Evolutionary conservation across 257 asterid genomes (phyloP).

Genomic region (Coffea canephora): DNA sequence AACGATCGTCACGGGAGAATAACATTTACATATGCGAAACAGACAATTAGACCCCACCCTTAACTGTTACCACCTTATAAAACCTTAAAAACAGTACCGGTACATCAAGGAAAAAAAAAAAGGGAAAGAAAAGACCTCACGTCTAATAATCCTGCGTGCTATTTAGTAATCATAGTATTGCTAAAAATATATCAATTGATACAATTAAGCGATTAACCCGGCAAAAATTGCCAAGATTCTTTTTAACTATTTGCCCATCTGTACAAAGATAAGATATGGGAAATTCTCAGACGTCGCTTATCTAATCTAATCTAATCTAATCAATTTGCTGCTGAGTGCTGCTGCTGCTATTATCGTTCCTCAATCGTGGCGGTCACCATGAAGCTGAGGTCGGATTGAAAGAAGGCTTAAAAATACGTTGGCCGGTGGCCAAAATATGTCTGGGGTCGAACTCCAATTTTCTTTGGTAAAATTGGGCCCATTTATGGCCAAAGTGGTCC

Average conservation of each 20-base stretch:
- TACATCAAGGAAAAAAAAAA: too few species aligned
- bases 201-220: not conserved
- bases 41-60: too few species aligned
- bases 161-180: not conserved
- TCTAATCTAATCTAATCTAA: too few species aligned
- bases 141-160: not conserved
- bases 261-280: not conserved
- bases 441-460: slow-evolving; percentile 66
- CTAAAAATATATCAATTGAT: not conserved
- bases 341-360: not conserved
- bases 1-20: too few species aligned
- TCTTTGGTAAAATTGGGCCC: slow-evolving; percentile 43
- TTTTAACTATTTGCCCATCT: not conserved
- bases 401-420: slow-evolving; percentile 52
- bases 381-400: slow-evolving; percentile 31
- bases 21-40: too few species aligned
- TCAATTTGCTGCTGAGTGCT: not conserved
- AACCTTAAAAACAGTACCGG: too few species aligned
- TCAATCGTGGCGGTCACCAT: slow-evolving; percentile 24
- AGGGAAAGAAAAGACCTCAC: too few species aligned
- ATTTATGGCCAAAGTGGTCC: slow-evolving; percentile 61
- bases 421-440: slow-evolving; percentile 66
- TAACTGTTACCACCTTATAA: too few species aligned
- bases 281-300: not conserved
- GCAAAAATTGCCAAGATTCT: slow-evolving; percentile 1